Evolutionary conservation across 1,284 basidiomycete genomes (phyloP).

Genomic region (Fistulina hepatica): DNA sequence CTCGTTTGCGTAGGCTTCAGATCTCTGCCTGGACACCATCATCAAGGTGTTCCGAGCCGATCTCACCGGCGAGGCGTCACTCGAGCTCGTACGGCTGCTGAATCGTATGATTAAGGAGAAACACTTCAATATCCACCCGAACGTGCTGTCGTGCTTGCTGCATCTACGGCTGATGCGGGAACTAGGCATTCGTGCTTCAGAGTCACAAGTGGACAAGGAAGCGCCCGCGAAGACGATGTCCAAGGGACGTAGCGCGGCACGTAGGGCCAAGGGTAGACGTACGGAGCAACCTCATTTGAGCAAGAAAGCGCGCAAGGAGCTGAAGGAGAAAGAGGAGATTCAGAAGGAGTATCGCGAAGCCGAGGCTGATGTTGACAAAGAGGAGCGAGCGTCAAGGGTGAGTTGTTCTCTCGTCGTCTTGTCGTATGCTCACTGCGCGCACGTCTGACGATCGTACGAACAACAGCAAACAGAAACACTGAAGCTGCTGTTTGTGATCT

Average conservation of each 20-base stretch:
- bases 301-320: conserved; percentile 74
- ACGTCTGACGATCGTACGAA: conserved; percentile 12
- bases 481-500: conserved; percentile 95
- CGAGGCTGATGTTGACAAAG: conserved; percentile 87
- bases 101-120: conserved; percentile 97
- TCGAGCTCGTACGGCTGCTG: conserved; percentile 84
- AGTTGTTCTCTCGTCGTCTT: conserved; percentile 24
- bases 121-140: conserved; percentile 82
- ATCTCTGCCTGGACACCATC: conserved; percentile 74
- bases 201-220: conserved; percentile 51
- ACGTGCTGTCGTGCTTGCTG: conserved; percentile 78
- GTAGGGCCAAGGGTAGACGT: conserved; percentile 47
- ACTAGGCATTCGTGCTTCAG: conserved; percentile 68
- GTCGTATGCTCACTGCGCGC: conserved; percentile 7
- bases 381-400: conserved; percentile 79
- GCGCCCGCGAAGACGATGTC: conserved; percentile 28
- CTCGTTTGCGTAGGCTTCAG: conserved; percentile 54
- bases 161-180: conserved; percentile 85
- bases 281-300: conserved; percentile 66
- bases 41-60: conserved; percentile 77
- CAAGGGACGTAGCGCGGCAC: conserved; percentile 39
- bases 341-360: conserved; percentile 88
- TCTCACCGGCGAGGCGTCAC: conserved; percentile 65
- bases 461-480: conserved; percentile 99
- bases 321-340: conserved; percentile 79